A percentile compares a stretch with the other conserved stretches of the same genome.
Evolutionary conservation across 2,329 filamentous ascomycete genomes (phyloP).

Genomic region (Fusarium sororula): DNA sequence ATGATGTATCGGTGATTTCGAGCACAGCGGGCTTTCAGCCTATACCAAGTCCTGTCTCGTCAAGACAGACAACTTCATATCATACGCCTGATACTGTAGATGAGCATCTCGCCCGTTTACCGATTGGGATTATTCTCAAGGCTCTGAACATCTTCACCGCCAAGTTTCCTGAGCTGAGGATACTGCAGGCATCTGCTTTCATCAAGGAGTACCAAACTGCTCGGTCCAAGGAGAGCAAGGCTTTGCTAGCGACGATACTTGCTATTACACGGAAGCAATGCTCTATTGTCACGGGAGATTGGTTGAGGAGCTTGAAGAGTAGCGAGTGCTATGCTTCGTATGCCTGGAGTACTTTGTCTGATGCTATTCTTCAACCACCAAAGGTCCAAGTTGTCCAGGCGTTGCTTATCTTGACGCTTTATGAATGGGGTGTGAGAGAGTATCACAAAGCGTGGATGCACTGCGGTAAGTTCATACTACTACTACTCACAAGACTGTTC

Average conservation of each 20-base stretch:
- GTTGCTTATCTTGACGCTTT: slow-evolving; percentile 50
- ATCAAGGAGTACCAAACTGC: slow-evolving; percentile 36
- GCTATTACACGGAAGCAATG: slow-evolving; percentile 31
- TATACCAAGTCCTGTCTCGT: not conserved
- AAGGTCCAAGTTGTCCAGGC: slow-evolving; percentile 49
- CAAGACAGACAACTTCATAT: not conserved
- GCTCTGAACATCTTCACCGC: slow-evolving; percentile 47
- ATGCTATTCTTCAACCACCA: slow-evolving; percentile 29
- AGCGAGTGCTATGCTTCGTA: slow-evolving; percentile 26
- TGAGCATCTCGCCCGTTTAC: slow-evolving; percentile 39
- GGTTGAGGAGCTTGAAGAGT: slow-evolving; percentile 4
- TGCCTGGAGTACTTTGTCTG: slow-evolving; percentile 14
- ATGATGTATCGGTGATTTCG: not conserved
- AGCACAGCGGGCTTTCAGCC: not conserved
- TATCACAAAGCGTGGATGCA: slow-evolving; percentile 57
- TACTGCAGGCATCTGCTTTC: slow-evolving; percentile 47
- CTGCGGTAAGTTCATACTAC: slow-evolving; percentile 19
- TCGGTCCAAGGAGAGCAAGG: slow-evolving; percentile 41
- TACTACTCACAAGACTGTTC: rapidly evolving
- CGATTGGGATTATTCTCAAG: slow-evolving; percentile 43
- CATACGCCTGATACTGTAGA: slow-evolving; percentile 17
- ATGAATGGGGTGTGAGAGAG: slow-evolving; percentile 54
- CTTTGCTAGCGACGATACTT: slow-evolving; percentile 27
- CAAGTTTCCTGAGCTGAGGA: slow-evolving; percentile 48
- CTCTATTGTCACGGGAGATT: slow-evolving; percentile 10